Percentiles rank a stretch among this genome's conserved stretches.
phyloP scores from a whole-genome alignment of 2,329 filamentous ascomycete species.

The Nemania sp. region DNA sequence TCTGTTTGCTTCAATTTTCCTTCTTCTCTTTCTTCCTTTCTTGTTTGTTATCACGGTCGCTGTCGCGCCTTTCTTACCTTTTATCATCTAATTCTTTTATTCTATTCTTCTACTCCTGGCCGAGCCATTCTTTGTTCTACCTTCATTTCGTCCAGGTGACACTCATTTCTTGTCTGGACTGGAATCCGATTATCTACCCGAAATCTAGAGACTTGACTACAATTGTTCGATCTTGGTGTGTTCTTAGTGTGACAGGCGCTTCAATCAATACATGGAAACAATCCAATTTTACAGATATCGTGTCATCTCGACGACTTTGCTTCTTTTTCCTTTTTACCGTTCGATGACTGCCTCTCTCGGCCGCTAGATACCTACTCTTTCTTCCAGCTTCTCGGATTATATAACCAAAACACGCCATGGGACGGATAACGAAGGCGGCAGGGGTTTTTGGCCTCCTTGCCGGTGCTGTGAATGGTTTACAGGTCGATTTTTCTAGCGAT shows the following conservation, averaged over 20 bases:
- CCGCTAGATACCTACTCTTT: conserved; percentile 22
- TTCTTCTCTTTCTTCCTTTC: conserved; percentile 31
- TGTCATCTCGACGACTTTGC: conserved; percentile 15
- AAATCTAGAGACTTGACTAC: background rate
- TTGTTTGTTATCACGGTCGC: conserved; percentile 27
- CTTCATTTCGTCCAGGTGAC: conserved; percentile 44
- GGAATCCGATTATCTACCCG: background rate
- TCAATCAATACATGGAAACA: background rate
- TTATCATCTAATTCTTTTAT: conserved; percentile 33
- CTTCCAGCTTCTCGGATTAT: conserved; percentile 14
- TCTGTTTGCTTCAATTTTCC: conserved; percentile 38
- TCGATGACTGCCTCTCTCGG: conserved; percentile 4
- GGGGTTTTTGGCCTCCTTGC: conserved; percentile 49
- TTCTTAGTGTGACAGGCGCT: conserved; percentile 1
- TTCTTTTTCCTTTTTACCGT: conserved; percentile 24
- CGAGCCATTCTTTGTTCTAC: conserved; percentile 45
- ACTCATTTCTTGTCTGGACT: conserved; percentile 29
- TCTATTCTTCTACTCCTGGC: conserved; percentile 47
- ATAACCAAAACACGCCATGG: conserved; percentile 40
- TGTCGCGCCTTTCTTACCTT: conserved; percentile 32
- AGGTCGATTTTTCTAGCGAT: conserved; percentile 51
- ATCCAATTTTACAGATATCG: background rate
- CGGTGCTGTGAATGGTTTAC: conserved; percentile 47
- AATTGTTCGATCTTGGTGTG: conserved; percentile 5
- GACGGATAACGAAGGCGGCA: conserved; percentile 40